These are phyloP conservation scores for Kuraishia capsulata DNA, from an alignment of 805 yeast genomes.

Conservation along the genomic window DNA sequence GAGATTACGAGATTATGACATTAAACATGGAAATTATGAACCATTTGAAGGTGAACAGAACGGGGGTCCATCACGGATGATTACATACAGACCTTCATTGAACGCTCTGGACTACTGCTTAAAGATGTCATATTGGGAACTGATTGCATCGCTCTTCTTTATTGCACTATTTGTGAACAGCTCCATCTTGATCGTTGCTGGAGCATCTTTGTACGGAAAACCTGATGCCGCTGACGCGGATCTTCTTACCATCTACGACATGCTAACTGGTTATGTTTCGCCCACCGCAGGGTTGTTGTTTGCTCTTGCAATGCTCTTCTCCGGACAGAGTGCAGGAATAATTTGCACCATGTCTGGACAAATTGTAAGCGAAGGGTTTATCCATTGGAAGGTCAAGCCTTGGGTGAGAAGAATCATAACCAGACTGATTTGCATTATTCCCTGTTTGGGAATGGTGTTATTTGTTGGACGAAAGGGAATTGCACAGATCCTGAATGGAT, in stretches of 20 bases:
- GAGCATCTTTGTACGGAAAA: conserved; percentile 63
- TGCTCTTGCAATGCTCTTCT: conserved; percentile 73
- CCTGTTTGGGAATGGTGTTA: conserved; percentile 67
- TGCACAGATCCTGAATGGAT: conserved; percentile 64
- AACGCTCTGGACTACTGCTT: conserved; percentile 67
- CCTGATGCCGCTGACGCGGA: conserved; percentile 76
- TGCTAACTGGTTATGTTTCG: conserved; percentile 53
- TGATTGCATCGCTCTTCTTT: conserved; percentile 60
- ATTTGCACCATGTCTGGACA: conserved; percentile 93
- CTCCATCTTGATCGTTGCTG: conserved; percentile 75
- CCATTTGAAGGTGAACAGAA: conserved; percentile 10
- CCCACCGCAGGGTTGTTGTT: conserved; percentile 76
- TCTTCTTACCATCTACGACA: conserved; percentile 62
- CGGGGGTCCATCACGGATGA: too few species aligned
- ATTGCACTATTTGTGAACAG: conserved; percentile 83
- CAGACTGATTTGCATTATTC: conserved; percentile 69
- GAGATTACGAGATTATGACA: conserved; percentile 67
- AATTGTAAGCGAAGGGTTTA: conserved; percentile 84
- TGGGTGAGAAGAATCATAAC: conserved; percentile 76
- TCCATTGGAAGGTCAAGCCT: conserved; percentile 73
- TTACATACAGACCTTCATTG: conserved; percentile 68
- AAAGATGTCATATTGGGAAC: conserved; percentile 64
- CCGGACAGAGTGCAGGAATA: conserved; percentile 88
- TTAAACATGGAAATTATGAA: conserved; percentile 18
- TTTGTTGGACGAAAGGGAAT: conserved; percentile 69